Base-by-base conservation (phyloP, 352 stramenopile species). In the Phytophthora megakarya region DNA sequence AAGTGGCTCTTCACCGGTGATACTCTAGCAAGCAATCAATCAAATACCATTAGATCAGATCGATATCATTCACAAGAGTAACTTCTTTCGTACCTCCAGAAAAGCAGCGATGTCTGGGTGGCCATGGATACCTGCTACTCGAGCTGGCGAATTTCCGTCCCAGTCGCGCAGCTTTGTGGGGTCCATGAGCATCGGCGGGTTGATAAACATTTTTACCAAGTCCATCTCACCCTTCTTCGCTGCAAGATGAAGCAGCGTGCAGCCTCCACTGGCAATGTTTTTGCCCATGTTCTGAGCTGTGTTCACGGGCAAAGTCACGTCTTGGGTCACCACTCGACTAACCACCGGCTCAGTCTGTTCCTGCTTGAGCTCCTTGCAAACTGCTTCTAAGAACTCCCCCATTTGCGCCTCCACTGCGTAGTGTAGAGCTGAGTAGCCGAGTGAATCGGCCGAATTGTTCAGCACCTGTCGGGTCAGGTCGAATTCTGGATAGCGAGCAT, bases 371-470 rank as follows among this genome's bases (percentile, higher is more conserved):
- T 72, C 50, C 11, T 60, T 59, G 39, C 71, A 82, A 9, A 81
- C 70, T 7, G 44, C 57, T 44, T 42, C 21, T 22, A 90, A 8
- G 16, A 93, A 88, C 28, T 57, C 56, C 1, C 38, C 23, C 83
- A 92, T 90, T 56, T 90, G 82, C 5, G 83, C 81, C 37, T 95
- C 86, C 25, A 89, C 67, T 2, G 84, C 85, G 64, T 93, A 93
- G 38, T 93, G 84, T 12, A 93, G 46, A 28, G 83, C 71, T 5
- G 76, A 88, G n/a, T 86, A 86, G 5, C 84, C 81, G 52, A 90
- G 74, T 28, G 76, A 78, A 54, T 95, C 86, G 18, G 72, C 59
- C 15, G 70, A 75, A 48, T 92, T 95, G 67, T 92, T 77, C 47
- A 92, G 66, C 39, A 79, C 80, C 38, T 93, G 84, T n/a, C 73